Conservation (phyloP, 192 early-diverging fungal genomes). For the Dissophora globulifera region DNA sequence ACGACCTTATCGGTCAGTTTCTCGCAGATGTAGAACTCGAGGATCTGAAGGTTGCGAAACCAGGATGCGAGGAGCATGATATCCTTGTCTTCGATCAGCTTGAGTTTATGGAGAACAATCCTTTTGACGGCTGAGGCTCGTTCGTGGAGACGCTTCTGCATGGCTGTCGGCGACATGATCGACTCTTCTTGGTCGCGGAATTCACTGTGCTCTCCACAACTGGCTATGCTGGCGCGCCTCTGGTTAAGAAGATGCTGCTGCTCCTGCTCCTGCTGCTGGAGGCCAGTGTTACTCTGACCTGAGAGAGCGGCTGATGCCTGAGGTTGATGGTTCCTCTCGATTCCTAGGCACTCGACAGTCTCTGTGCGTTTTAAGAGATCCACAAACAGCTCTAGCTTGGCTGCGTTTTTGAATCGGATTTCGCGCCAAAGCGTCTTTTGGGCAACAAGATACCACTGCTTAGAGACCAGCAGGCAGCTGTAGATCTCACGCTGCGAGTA, state of each 20-base stretch:
- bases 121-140: conserved; percentile 29
- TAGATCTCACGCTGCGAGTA: conserved; percentile 49
- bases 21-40: conserved; percentile 68
- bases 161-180: conserved; percentile 22
- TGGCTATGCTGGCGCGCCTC: background rate
- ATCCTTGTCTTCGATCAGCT: conserved; percentile 36
- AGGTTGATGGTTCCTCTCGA: conserved; percentile 19
- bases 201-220: background rate
- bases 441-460: conserved; percentile 51
- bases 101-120: conserved; percentile 53
- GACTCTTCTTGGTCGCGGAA: conserved; percentile 6
- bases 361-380: conserved; percentile 42
- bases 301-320: too few species aligned
- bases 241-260: too few species aligned
- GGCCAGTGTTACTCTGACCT: too few species aligned
- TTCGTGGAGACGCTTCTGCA: conserved; percentile 47
- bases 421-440: conserved; percentile 52
- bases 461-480: conserved; percentile 36
- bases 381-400: conserved; percentile 31
- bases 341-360: conserved; percentile 23
- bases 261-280: too few species aligned
- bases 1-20: conserved; percentile 56
- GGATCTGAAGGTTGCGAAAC: conserved; percentile 45
- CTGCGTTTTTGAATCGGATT: conserved; percentile 38
- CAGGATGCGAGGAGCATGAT: conserved; percentile 34